A percentile compares a stretch with the other conserved stretches of the same genome.
Evolutionary conservation across 2,329 filamentous ascomycete genomes (phyloP).

Genomic region (Pseudogymnoascus sp.): DNA sequence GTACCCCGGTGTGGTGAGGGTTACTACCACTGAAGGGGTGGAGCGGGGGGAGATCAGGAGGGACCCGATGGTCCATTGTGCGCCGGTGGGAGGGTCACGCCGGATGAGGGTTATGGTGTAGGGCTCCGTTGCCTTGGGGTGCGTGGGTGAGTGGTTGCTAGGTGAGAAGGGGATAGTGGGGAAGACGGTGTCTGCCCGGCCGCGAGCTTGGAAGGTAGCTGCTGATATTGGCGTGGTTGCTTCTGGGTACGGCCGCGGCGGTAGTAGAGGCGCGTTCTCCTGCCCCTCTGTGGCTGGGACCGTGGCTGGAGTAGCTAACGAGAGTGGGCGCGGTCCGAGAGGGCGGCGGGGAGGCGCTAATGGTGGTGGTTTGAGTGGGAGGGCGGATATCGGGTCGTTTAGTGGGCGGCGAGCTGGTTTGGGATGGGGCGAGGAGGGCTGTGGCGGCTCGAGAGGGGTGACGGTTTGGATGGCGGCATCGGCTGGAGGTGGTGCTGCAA

Average conservation of each 20-base stretch:
- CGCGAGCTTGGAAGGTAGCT: not conserved
- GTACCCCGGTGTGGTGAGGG: slow-evolving; percentile 27
- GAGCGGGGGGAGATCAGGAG: not conserved
- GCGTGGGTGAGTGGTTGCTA: not conserved
- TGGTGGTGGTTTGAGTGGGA: not conserved
- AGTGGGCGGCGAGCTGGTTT: not conserved
- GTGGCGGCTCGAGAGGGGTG: not conserved
- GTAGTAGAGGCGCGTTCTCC: not conserved
- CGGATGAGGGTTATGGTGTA: slow-evolving; percentile 50
- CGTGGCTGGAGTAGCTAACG: not conserved
- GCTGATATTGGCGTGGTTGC: not conserved
- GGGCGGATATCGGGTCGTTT: not conserved
- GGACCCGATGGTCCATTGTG: slow-evolving; percentile 65
- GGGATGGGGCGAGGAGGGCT: not conserved
- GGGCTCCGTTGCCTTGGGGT: not conserved
- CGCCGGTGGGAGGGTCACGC: slow-evolving; percentile 58
- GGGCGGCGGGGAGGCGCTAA: not conserved
- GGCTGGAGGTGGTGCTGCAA: not conserved
- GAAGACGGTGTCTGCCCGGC: not conserved
- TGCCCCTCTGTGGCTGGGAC: not conserved
- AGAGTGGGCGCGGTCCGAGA: not conserved
- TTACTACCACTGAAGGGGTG: slow-evolving; percentile 22
- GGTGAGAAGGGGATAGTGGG: not conserved
- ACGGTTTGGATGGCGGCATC: not conserved
- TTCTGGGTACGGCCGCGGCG: not conserved